Conservation (phyloP, 2,329 filamentous ascomycete genomes). For the Colletotrichum aenigma region DNA sequence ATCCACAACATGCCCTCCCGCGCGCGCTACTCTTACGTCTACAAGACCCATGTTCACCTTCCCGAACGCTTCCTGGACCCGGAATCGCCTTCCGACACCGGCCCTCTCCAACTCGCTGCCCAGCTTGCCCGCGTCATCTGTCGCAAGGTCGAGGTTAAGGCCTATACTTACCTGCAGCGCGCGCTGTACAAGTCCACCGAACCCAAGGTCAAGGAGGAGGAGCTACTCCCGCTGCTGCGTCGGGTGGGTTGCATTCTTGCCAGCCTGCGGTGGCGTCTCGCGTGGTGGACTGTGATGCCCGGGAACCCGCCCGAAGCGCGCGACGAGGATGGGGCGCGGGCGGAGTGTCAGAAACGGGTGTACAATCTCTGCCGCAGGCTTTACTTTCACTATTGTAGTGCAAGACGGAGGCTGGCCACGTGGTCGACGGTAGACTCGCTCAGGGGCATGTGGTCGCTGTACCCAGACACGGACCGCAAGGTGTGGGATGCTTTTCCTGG, state of each 20-base stretch:
- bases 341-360: constrained; percentile 42
- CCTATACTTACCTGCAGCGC: constrained; percentile 44
- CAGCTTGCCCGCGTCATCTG: constrained; percentile 48
- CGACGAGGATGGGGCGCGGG: constrained; percentile 36
- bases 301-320: constrained; percentile 34
- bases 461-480: constrained; percentile 40
- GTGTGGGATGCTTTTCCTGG: constrained; percentile 47
- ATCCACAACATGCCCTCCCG: constrained; percentile 51
- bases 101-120: constrained; percentile 43
- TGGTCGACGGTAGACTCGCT: constrained; percentile 36
- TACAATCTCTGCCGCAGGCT: constrained; percentile 44
- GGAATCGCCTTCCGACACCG: constrained; percentile 33
- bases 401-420: constrained; percentile 42
- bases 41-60: neutral
- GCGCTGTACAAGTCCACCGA: neutral
- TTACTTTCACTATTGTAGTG: constrained; percentile 49
- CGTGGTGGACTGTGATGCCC: constrained; percentile 44
- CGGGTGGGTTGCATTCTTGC: constrained; percentile 28
- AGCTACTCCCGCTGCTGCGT: constrained; percentile 27
- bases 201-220: constrained; percentile 22
- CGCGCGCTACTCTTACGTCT: constrained; percentile 44
- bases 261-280: constrained; percentile 45
- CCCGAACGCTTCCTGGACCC: constrained; percentile 41
- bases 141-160: constrained; percentile 49
- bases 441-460: constrained; percentile 42